Evolutionary conservation across 2,329 filamentous ascomycete species (phyloP).

Genomic region (Botrytis tulipae): DNA sequence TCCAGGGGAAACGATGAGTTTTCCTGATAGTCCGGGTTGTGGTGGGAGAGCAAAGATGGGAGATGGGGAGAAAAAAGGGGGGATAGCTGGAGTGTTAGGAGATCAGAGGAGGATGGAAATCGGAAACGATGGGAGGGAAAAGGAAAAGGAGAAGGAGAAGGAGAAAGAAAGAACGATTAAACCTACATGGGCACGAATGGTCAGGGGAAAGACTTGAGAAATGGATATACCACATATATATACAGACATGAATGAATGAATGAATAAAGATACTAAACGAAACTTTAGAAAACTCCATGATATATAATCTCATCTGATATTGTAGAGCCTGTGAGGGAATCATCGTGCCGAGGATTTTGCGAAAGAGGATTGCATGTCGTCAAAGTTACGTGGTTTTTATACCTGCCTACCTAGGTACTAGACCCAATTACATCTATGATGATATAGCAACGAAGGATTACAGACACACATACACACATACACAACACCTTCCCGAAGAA

Average conservation of each 20-base stretch:
- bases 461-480: neutral
- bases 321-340: neutral
- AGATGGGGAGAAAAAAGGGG: neutral
- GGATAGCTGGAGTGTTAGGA: neutral
- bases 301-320: no score
- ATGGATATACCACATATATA: neutral
- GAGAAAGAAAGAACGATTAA: slow-evolving; percentile 16
- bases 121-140: neutral
- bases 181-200: slow-evolving; percentile 23
- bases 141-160: neutral
- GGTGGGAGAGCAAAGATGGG: neutral
- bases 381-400: neutral
- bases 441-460: neutral
- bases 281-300: neutral
- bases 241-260: neutral
- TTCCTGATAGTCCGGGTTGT: slow-evolving; percentile 24
- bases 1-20: slow-evolving; percentile 22
- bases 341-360: fast-evolving
- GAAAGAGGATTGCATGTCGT: fast-evolving
- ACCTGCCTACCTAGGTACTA: neutral
- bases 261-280: neutral
- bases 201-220: neutral
- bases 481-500: neutral
- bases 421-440: neutral
- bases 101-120: neutral